Evolutionary conservation across 768 basidiomycete genomes (phyloP).

Genomic region (Piloderma croceum): DNA sequence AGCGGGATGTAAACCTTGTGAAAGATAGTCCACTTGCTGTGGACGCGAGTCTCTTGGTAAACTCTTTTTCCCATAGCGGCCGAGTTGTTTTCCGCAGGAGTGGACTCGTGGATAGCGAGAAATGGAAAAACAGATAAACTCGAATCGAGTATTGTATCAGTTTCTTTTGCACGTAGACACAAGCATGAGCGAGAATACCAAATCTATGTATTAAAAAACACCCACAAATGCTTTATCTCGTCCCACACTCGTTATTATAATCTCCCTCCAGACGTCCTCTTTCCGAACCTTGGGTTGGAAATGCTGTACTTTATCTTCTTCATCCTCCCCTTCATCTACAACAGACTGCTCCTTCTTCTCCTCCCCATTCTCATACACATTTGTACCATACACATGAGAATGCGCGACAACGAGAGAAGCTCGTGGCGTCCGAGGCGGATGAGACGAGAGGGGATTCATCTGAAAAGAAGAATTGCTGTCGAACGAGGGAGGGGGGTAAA

Average conservation of each 20-base stretch:
- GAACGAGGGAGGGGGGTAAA: slow-evolving; percentile 55
- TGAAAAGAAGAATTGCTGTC: slow-evolving; percentile 62
- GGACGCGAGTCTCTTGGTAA: slow-evolving; percentile 55
- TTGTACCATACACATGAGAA: slow-evolving; percentile 35
- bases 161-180: slow-evolving; percentile 49
- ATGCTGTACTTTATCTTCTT: slow-evolving; percentile 39
- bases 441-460: slow-evolving; percentile 75
- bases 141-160: slow-evolving; percentile 79
- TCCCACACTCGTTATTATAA: slow-evolving; percentile 71
- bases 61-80: slow-evolving; percentile 48
- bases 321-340: slow-evolving; percentile 42
- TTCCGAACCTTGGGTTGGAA: slow-evolving; percentile 43
- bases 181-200: slow-evolving; percentile 2
- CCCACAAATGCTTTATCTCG: slow-evolving; percentile 83
- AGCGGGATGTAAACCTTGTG: slow-evolving; percentile 46
- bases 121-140: slow-evolving; percentile 68
- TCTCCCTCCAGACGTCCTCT: slow-evolving; percentile 77
- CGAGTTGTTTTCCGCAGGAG: slow-evolving; percentile 43
- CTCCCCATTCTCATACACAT: slow-evolving; percentile 41
- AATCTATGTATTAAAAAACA: slow-evolving; percentile 12
- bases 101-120: slow-evolving; percentile 39
- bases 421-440: slow-evolving; percentile 74
- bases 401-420: slow-evolving; percentile 40
- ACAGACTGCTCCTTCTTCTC: slow-evolving; percentile 32
- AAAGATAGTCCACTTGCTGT: slow-evolving; percentile 68